Conservation (phyloP, 306 rosid genomes). For the Quercus engelmannii region DNA sequence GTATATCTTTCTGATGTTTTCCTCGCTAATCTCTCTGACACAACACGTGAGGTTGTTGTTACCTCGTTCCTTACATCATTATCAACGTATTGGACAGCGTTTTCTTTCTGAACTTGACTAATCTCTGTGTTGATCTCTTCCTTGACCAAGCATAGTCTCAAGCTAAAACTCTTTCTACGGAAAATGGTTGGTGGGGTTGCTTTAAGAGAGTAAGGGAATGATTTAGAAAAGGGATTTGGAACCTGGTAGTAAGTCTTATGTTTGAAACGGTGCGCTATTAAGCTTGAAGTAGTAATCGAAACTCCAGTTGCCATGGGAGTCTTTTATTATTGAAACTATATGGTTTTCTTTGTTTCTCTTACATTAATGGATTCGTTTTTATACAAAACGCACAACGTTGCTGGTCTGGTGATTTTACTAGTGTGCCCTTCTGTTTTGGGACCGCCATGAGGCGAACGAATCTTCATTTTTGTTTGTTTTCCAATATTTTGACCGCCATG, state of each 20-base stretch:
- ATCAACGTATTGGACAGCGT: background rate
- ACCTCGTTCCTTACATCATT: slow-evolving; percentile 20
- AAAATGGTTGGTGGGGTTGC: background rate
- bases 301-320: slow-evolving; percentile 29
- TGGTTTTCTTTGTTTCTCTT: background rate
- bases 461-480: background rate
- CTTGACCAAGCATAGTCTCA: background rate
- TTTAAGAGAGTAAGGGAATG: background rate
- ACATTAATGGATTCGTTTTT: background rate
- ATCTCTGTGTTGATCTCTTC: slow-evolving; percentile 18
- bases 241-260: background rate
- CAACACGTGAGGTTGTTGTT: slow-evolving; percentile 28
- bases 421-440: slow-evolving; percentile 3
- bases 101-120: background rate
- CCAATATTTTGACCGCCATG: background rate
- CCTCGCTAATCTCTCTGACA: slow-evolving; percentile 56
- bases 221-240: slow-evolving; percentile 6
- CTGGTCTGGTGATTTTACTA: background rate
- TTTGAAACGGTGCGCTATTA: slow-evolving; percentile 4
- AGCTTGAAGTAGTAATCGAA: slow-evolving; percentile 15
- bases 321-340: background rate
- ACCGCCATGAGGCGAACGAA: background rate
- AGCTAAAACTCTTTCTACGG: background rate
- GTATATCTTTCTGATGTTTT: slow-evolving; percentile 73
- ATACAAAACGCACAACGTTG: background rate